Evolutionary conservation across 805 yeast species (phyloP), one percentile per base, ranked within the genome.

Genomic region (Yarrowia deformans): DNA sequence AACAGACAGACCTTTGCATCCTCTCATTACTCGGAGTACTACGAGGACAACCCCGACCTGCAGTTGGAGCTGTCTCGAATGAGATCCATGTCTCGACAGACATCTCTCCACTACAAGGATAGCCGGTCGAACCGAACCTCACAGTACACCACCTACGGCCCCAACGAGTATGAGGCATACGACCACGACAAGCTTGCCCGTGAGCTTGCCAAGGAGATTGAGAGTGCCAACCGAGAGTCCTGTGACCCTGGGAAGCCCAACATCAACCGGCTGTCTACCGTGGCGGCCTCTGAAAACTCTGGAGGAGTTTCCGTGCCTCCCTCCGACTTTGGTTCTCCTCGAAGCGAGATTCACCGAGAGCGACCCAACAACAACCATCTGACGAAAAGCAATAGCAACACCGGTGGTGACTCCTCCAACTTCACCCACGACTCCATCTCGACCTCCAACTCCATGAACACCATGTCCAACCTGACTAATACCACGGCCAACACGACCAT

Each of bases 41-140:
- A 63, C n/a, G 68, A 63, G 56, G 55, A 48, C 68, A 63, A 63
- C 48, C 68, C 68, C 14, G 68, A 63, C n/a, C 68, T 63, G n/a
- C 68, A 63, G 56, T 35, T 63, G 48, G 56, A 63, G 56, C 56
- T 63, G 68, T 63, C 68, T 34, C 55, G 56, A n/a, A 48, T 63
- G 55, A 48, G 68, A 48, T 48, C 56, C 40, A 63, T 63, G 55
- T 48, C 68, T 9, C 46, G 68, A 23, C 55, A 63, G 48, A 16
- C 68, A 13, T 63, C 68, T 23, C 56, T 60, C 4, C 66, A 45
- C 40, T 14, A 60, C 46, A 60, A 60, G 52, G 52, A 60, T 29
- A 60, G 50, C 50, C 61, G 63, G 37, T 56, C 63, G 2, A 56
- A 56, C 63, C 63, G 63, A 56, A 40, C 63, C 29, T 56, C 63